phyloP scores from a whole-genome alignment of 2,329 filamentous ascomycete genomes.

The Microdochium trichocladiopsis region DNA sequence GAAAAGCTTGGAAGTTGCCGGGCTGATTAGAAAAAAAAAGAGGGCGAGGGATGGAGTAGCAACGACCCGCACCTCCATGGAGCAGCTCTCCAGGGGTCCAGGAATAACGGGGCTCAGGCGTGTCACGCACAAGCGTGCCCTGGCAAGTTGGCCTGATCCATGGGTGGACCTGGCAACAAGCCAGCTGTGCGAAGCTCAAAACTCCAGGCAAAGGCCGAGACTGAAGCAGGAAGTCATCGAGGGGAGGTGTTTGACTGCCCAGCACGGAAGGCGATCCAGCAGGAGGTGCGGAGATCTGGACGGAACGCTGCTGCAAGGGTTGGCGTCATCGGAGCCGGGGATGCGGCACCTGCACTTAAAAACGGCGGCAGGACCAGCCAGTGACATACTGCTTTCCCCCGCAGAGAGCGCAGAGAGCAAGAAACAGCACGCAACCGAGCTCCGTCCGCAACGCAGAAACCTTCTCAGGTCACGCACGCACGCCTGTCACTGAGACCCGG shows the following conservation, averaged over 20 bases:
- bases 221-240: not conserved
- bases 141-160: not conserved
- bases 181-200: not conserved
- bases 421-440: too few species aligned
- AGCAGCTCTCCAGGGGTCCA: not conserved
- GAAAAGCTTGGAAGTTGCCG: not conserved
- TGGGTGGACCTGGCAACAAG: not conserved
- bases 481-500: too few species aligned
- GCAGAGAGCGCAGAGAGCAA: too few species aligned
- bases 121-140: not conserved
- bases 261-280: not conserved
- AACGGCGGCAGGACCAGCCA: too few species aligned
- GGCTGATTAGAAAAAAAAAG: not conserved
- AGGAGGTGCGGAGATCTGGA: not conserved
- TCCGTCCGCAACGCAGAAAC: too few species aligned
- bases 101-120: not conserved
- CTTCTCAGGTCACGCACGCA: too few species aligned
- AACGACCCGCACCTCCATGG: not conserved
- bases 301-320: not conserved
- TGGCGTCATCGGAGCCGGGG: not conserved
- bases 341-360: not conserved
- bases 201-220: not conserved
- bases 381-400: too few species aligned
- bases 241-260: not conserved
- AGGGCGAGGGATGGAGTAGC: not conserved